Evolutionary conservation across 2,329 filamentous ascomycete genomes (phyloP).

Genomic region (Aspergillus sp.): DNA sequence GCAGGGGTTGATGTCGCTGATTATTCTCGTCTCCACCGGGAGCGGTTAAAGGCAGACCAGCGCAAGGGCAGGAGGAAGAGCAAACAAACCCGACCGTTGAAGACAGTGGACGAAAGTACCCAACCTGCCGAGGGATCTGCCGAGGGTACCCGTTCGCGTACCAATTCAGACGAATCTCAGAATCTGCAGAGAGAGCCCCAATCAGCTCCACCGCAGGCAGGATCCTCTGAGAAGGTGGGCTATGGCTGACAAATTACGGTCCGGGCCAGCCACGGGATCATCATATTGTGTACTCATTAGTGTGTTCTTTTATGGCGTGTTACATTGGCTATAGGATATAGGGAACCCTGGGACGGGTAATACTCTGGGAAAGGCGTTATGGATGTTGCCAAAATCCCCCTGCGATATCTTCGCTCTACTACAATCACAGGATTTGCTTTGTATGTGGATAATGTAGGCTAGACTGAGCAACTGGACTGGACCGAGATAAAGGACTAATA

Average conservation of each 20-base stretch:
- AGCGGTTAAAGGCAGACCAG: conserved; percentile 22
- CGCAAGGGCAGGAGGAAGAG: conserved; percentile 25
- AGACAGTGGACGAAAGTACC: not conserved
- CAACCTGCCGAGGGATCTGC: not conserved
- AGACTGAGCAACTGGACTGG: not conserved
- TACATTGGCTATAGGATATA: not conserved
- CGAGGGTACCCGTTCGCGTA: not conserved
- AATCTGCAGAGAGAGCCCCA: not conserved
- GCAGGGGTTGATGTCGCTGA: conserved; percentile 37
- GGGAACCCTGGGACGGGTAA: not conserved
- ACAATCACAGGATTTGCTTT: not conserved
- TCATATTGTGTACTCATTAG: not conserved
- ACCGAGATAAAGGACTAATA: not conserved
- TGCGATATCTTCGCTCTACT: conserved; percentile 2
- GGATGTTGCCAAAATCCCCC: not conserved
- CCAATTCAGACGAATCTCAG: not conserved
- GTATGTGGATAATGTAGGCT: not conserved
- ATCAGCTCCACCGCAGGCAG: not conserved
- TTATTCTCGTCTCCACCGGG: conserved; percentile 24
- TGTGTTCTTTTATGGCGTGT: not conserved
- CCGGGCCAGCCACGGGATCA: not conserved
- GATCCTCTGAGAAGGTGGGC: not conserved
- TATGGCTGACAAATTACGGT: not conserved
- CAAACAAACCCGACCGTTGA: conserved; percentile 18
- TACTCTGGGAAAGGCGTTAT: not conserved